These are phyloP conservation scores for Aspergillus vadensis DNA, from an alignment of 2,329 filamentous ascomycete genomes.

Conservation along the genomic window DNA sequence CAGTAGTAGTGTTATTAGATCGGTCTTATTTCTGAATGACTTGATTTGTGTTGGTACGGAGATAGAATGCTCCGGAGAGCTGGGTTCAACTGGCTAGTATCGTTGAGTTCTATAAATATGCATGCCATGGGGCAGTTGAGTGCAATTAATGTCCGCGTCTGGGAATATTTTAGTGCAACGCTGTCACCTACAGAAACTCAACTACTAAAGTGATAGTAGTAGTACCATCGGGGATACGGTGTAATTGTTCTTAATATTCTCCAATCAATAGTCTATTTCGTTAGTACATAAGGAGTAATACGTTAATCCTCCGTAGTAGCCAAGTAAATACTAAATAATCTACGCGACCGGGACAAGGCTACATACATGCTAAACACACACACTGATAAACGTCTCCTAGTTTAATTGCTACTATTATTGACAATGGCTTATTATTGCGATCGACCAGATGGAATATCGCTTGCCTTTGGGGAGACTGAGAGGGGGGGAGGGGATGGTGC, in stretches of 20 bases:
- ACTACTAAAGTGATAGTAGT: too few species aligned
- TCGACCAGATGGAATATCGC: conserved; percentile 15
- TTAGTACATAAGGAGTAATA: not conserved
- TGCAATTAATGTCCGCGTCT: not conserved
- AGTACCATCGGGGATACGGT: not conserved
- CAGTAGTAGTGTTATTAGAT: too few species aligned
- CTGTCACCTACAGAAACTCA: not conserved
- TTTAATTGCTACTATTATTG: conserved; percentile 2
- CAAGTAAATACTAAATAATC: not conserved
- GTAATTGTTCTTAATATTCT: not conserved
- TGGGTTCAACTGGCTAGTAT: too few species aligned
- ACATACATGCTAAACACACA: not conserved
- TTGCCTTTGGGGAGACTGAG: conserved; percentile 21
- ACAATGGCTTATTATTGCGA: conserved; percentile 18
- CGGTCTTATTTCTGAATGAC: too few species aligned
- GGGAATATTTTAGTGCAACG: not conserved
- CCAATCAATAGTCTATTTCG: not conserved
- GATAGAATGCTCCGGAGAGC: too few species aligned
- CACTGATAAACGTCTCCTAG: not conserved
- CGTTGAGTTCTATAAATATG: too few species aligned
- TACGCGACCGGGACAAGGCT: not conserved
- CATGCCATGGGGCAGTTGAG: not conserved
- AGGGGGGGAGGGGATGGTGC: conserved; percentile 2
- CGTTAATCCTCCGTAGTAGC: not conserved
- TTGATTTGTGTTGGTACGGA: too few species aligned